phyloP scores from a whole-genome alignment of 164 flowering plant genomes.

The Magnolia sinica region DNA sequence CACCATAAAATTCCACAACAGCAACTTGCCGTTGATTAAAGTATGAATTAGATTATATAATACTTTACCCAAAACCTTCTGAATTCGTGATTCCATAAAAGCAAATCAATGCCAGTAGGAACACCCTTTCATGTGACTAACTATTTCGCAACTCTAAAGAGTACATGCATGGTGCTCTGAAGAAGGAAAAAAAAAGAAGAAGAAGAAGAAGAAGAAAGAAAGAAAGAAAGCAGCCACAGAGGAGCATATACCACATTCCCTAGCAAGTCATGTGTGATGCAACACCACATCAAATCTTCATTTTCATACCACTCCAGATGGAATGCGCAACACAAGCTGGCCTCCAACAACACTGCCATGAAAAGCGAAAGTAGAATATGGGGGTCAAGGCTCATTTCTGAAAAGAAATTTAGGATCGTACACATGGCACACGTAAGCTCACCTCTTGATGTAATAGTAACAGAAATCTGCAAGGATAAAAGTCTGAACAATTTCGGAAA shows the following conservation, averaged over 20 bases:
- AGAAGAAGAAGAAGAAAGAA: too few relatives aligned
- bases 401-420: neutral
- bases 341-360: slow-evolving; percentile 43
- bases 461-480: slow-evolving; percentile 48
- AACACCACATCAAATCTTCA: too few relatives aligned
- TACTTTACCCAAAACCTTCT: too few relatives aligned
- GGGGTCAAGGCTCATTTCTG: neutral
- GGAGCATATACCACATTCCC: neutral
- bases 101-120: too few relatives aligned
- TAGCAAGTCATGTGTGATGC: neutral
- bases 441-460: slow-evolving; percentile 50
- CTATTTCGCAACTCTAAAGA: too few relatives aligned
- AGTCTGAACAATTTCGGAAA: slow-evolving; percentile 46
- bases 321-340: slow-evolving; percentile 51
- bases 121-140: too few relatives aligned
- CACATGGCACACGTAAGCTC: neutral
- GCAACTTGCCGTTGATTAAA: neutral
- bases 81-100: too few relatives aligned
- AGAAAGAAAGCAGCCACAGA: too few relatives aligned
- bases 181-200: neutral
- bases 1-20: slow-evolving; percentile 1
- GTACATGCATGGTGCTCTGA: neutral
- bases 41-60: neutral
- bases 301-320: slow-evolving; percentile 47
- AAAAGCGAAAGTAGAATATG: neutral